Conservation (phyloP, 441 rosid genomes). For the Erysimum pusillum region DNA sequence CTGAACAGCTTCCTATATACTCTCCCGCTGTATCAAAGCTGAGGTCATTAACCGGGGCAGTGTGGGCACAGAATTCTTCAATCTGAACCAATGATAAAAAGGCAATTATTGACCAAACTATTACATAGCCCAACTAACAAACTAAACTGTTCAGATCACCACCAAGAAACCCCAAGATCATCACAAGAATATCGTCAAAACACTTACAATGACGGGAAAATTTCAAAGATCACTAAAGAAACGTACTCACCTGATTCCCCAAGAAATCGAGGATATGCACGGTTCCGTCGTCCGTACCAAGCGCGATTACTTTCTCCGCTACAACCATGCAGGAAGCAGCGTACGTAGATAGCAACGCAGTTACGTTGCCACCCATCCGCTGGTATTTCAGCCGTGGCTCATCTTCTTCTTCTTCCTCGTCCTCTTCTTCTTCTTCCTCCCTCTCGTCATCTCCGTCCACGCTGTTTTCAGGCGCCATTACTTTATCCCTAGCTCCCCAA, state of each 20-base stretch:
- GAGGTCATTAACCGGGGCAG: constrained; percentile 92
- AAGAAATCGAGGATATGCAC: constrained; percentile 96
- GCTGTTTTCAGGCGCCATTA: constrained; percentile 94
- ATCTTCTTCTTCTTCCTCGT: constrained; percentile 71
- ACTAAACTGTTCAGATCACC: constrained; percentile 12
- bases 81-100: constrained; percentile 60
- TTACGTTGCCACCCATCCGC: constrained; percentile 96
- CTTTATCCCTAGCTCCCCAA: constrained; percentile 12
- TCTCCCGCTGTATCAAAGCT: constrained; percentile 96
- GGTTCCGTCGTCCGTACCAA: constrained; percentile 89
- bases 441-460: constrained; percentile 92
- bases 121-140: constrained; percentile 1
- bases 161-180: constrained; percentile 7
- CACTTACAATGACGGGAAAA: neutral
- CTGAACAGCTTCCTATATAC: constrained; percentile 97
- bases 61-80: constrained; percentile 80
- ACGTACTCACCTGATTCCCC: constrained; percentile 93
- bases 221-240: neutral
- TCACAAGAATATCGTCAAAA: constrained; percentile 4
- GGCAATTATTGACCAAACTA: neutral
- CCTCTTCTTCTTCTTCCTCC: constrained; percentile 60
- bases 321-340: constrained; percentile 95
- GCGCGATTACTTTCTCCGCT: constrained; percentile 96
- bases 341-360: constrained; percentile 74
- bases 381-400: constrained; percentile 98